Evolutionary conservation across 371 early-diverging fungal species (phyloP), one percentile per base, ranked within the genome.

Genomic region (Lichtheimia ramosa): DNA sequence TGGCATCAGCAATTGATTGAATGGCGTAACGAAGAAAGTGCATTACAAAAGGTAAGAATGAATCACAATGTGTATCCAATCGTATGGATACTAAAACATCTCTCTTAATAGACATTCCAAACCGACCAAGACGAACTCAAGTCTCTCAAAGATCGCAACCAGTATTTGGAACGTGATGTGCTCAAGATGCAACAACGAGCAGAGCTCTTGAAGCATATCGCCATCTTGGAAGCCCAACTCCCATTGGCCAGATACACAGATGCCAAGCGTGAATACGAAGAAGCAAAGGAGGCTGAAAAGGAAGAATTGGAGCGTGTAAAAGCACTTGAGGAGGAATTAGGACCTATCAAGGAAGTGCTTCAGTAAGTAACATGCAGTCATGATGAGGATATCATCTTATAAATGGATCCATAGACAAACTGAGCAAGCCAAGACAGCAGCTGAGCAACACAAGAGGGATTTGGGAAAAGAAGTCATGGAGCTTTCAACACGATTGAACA

Each of bases 111-210:
- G 74, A 58, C 74, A 5, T 66, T 86, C 61, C 71, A 82, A 52
- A 81, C 86, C n/a, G 85, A 91, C 28, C 48, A 69, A 13, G 74
- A 72, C 15, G 70, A 80, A 24, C 58, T 87, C 6, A 78, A 79
- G 25, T 69, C 79, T 3, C 69, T 91, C 50, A 79, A 80, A 48
- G 76, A 78, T 42, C 80, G 83, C 48, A 89, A 90, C 39, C 74
- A 75, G 5, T 69, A 81, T 27, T 68, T 90, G 16, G 88, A 89
- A 66, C 82, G 76, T 54, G 94, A 94, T 60, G 93, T 94, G 0
- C 57, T 80, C 23, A 77, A 90, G 25, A 85, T 87, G 69, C 79
- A 85, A 25, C 87, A 92, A 62, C 86, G 87, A n/a, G 84, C 89
- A 55, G 71, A 74, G 4, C 78, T 87, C 10, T 56, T 83, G 48